Conservation (phyloP, 441 rosid genomes). For the Cnidoscolus chayamansa region DNA sequence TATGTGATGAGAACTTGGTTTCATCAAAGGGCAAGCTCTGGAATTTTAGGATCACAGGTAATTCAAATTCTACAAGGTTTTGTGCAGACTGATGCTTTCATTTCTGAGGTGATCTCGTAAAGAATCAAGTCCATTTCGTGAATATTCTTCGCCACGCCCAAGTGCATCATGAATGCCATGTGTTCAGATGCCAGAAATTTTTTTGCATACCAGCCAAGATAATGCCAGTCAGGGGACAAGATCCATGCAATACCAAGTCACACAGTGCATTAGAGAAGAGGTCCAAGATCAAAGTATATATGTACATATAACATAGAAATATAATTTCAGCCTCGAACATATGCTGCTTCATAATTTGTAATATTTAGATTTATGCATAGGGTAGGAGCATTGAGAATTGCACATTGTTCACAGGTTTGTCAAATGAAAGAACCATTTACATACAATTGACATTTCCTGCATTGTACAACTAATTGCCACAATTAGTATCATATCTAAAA, state of each 20-base stretch:
- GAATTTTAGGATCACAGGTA: constrained; percentile 48
- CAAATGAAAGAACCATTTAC: background rate
- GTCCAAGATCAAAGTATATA: constrained; percentile 3
- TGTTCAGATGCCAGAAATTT: background rate
- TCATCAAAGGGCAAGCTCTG: constrained; percentile 48
- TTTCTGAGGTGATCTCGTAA: constrained; percentile 4
- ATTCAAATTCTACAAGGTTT: constrained; percentile 53
- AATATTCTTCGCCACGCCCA: background rate
- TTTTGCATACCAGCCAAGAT: background rate
- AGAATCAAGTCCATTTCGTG: background rate
- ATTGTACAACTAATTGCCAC: background rate
- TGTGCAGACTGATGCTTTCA: constrained; percentile 39
- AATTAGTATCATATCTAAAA: background rate
- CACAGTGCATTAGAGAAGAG: background rate
- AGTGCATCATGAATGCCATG: background rate
- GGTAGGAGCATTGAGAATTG: background rate
- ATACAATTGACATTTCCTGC: background rate
- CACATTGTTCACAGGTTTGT: background rate
- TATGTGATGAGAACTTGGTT: constrained; percentile 47
- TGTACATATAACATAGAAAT: background rate
- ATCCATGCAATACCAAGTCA: background rate
- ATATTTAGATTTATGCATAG: background rate
- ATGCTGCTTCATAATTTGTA: background rate
- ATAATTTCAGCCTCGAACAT: background rate
- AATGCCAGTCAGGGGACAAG: constrained; percentile 1